A percentile compares a stretch with the other conserved stretches of the same genome.
Conservation (phyloP, 2,329 filamentous ascomycete species). For the Aspergillus ruber region DNA sequence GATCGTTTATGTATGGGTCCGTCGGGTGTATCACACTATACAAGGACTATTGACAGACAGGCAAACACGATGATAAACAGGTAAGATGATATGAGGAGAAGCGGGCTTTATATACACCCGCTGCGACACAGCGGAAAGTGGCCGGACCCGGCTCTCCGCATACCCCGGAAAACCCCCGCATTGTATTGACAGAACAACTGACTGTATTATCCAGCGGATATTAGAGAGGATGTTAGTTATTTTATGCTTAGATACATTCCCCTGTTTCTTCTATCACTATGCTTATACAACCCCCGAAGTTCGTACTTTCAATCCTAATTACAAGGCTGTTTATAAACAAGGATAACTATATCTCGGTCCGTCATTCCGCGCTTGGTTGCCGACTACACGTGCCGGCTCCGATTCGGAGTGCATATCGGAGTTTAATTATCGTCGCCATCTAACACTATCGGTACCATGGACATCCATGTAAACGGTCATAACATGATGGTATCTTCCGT, state of each 20-base stretch:
- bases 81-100: background rate
- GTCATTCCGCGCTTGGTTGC: background rate
- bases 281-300: background rate
- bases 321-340: too few relatives aligned
- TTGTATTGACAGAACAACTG: background rate
- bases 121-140: background rate
- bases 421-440: too few relatives aligned
- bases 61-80: background rate
- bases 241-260: background rate
- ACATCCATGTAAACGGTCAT: conserved; percentile 3
- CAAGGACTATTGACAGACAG: background rate
- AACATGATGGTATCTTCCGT: conserved; percentile 17
- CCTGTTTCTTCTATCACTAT: background rate
- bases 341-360: background rate
- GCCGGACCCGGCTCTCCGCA: background rate
- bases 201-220: background rate
- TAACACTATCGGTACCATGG: too few relatives aligned
- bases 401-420: background rate
- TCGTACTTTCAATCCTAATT: too few relatives aligned
- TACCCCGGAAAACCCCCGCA: conserved; percentile 1
- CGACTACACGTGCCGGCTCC: background rate
- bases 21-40: too few relatives aligned
- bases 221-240: background rate
- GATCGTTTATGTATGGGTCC: background rate
- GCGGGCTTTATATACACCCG: background rate